Percentiles rank a stretch among this genome's conserved stretches.
phyloP scores from a whole-genome alignment of 163 green algal species.

The Prototheca stagnorum region DNA sequence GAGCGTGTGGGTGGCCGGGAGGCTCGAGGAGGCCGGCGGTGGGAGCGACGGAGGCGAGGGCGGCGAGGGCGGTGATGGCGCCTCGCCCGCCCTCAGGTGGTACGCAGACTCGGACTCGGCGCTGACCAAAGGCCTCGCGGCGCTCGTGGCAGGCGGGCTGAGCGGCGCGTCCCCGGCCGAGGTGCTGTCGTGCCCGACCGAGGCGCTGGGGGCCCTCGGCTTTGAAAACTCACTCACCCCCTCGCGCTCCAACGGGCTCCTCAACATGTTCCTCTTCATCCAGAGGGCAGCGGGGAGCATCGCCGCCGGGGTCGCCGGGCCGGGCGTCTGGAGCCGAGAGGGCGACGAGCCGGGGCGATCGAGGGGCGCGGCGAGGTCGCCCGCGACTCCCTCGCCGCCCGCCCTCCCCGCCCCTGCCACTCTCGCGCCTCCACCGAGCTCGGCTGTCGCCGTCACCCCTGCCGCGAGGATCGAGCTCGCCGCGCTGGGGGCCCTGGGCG shows the following conservation, averaged over 20 bases:
- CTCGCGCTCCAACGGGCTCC: constrained; percentile 93
- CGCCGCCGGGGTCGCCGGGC: no score
- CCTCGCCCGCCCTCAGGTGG: constrained; percentile 78
- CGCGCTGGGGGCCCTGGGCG: no score
- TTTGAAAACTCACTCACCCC: constrained; percentile 91
- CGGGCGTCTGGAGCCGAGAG: no score
- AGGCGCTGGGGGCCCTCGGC: constrained; percentile 82
- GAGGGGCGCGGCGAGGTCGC: no score
- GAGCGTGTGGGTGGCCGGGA: constrained; percentile 87
- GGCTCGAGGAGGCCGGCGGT: constrained; percentile 46
- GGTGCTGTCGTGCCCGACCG: constrained; percentile 37
- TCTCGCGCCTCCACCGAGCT: no score
- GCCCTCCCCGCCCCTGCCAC: not conserved
- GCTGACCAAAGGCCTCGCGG: constrained; percentile 94
- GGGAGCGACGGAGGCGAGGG: no score
- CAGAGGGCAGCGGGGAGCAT: constrained; percentile 71
- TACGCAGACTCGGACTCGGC: constrained; percentile 85
- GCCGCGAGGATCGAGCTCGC: no score
- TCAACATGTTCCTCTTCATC: constrained; percentile 98
- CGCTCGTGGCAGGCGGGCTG: constrained; percentile 80
- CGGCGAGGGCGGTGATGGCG: no score
- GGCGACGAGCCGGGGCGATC: no score
- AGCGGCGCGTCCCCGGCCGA: constrained; percentile 52
- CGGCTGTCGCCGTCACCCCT: no score
- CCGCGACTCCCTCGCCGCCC: not conserved